These are phyloP conservation scores for Fomitopsis serialis DNA, from an alignment of 768 basidiomycete species.

Conservation along the genomic window DNA sequence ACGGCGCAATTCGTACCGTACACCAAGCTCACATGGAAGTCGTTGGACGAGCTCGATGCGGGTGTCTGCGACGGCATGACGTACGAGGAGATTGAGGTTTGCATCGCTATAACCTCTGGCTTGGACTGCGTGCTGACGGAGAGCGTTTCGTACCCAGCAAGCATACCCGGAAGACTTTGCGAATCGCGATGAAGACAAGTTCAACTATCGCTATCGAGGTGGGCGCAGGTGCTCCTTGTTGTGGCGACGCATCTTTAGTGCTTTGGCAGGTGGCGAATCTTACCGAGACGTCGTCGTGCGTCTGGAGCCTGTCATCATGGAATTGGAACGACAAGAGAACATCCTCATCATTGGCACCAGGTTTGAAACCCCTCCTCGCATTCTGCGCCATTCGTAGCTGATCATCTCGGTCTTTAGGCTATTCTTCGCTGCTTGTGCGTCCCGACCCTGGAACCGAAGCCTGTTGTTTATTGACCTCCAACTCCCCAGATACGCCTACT, in stretches of 20 bases:
- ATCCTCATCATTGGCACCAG: constrained; percentile 95
- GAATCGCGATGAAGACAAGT: constrained; percentile 98
- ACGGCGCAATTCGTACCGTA: constrained; percentile 81
- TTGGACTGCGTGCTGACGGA: too few relatives aligned
- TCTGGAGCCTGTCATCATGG: constrained; percentile 98
- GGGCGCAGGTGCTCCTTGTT: constrained; percentile 1
- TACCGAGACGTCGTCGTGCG: constrained; percentile 96
- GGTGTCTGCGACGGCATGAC: constrained; percentile 99
- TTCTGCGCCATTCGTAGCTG: not conserved
- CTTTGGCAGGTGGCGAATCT: constrained; percentile 75
- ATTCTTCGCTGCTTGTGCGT: constrained; percentile 75
- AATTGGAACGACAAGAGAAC: constrained; percentile 96
- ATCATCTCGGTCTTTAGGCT: constrained; percentile 37
- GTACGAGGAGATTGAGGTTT: constrained; percentile 92
- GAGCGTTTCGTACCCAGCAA: constrained; percentile 41
- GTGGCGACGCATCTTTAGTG: not conserved
- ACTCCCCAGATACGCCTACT: constrained; percentile 83
- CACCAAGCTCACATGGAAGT: constrained; percentile 96
- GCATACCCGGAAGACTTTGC: constrained; percentile 98
- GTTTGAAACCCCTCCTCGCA: constrained; percentile 4
- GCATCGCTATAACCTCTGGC: too few relatives aligned
- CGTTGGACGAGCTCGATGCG: constrained; percentile 95
- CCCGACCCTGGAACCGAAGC: not conserved
- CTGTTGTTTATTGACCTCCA: not conserved
- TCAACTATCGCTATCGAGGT: constrained; percentile 96